Evolutionary conservation across 371 early-diverging fungal species (phyloP).

Genomic region (Gilbertella persicaria): DNA sequence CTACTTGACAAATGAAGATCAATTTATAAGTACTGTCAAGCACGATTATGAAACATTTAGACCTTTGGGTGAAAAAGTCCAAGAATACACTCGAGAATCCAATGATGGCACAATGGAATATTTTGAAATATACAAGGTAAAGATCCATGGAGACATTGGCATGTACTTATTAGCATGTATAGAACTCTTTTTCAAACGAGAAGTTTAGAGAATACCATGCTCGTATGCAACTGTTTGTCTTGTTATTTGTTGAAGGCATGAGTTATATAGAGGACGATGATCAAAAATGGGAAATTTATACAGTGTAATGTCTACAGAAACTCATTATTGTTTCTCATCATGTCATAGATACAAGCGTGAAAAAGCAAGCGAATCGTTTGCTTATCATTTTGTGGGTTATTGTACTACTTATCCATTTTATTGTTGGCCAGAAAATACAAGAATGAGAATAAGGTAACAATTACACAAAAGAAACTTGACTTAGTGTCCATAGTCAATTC

Average conservation of each 20-base stretch:
- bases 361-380: slow-evolving; percentile 8
- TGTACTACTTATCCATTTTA: slow-evolving; percentile 81
- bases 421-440: slow-evolving; percentile 75
- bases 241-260: slow-evolving; percentile 92
- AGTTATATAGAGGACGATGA: slow-evolving; percentile 84
- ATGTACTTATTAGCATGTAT: not conserved
- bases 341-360: slow-evolving; percentile 41
- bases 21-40: slow-evolving; percentile 62
- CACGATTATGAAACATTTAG: slow-evolving; percentile 60
- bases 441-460: slow-evolving; percentile 82
- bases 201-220: slow-evolving; percentile 76
- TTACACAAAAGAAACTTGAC: not conserved
- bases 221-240: slow-evolving; percentile 74
- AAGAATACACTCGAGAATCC: slow-evolving; percentile 57
- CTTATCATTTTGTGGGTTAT: slow-evolving; percentile 83
- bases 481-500: slow-evolving; percentile 70
- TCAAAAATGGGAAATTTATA: slow-evolving; percentile 78
- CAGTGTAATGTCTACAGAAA: slow-evolving; percentile 49
- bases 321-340: not conserved
- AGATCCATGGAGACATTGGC: not conserved
- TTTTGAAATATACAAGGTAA: slow-evolving; percentile 80
- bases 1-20: slow-evolving; percentile 54
- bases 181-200: slow-evolving; percentile 50
- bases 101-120: slow-evolving; percentile 42
- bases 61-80: slow-evolving; percentile 74